A percentile compares a stretch with the other conserved stretches of the same genome.
Evolutionary conservation across 2,329 filamentous ascomycete species (phyloP).

Genomic region (Nectriaceae sp.): DNA sequence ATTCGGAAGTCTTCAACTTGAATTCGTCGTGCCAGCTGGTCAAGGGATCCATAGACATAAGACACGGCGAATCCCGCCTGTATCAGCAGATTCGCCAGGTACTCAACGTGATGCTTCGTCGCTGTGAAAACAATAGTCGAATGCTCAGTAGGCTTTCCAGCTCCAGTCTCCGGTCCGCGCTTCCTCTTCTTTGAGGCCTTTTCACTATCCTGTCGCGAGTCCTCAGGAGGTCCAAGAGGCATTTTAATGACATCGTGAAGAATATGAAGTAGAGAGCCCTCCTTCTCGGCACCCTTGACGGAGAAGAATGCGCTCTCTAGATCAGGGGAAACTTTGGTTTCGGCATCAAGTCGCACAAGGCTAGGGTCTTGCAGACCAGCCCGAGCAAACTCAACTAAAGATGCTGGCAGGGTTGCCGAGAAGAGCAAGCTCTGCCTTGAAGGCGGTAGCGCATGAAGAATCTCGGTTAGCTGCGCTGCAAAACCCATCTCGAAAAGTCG

Average conservation of each 20-base stretch:
- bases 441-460: constrained; percentile 81
- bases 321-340: constrained; percentile 94
- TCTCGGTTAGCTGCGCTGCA: constrained; percentile 88
- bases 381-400: constrained; percentile 91
- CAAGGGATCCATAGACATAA: constrained; percentile 91
- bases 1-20: constrained; percentile 88
- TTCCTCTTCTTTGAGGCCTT: constrained; percentile 71
- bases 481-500: constrained; percentile 99
- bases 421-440: constrained; percentile 91
- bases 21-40: constrained; percentile 89
- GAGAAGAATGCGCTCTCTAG: constrained; percentile 95
- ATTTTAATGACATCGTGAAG: constrained; percentile 92
- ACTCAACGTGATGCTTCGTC: constrained; percentile 97
- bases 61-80: constrained; percentile 85
- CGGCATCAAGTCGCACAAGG: constrained; percentile 86
- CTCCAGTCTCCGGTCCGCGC: constrained; percentile 52
- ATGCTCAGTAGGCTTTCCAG: constrained; percentile 75
- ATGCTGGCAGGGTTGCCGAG: constrained; percentile 91
- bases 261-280: constrained; percentile 86
- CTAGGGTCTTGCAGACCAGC: constrained; percentile 92
- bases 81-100: constrained; percentile 78
- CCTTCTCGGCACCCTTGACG: constrained; percentile 90
- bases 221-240: constrained; percentile 66
- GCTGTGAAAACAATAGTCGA: constrained; percentile 95
- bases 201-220: constrained; percentile 48